Evolutionary conservation across 2,329 filamentous ascomycete species (phyloP).

Genomic region (Leptographium radiaticola): DNA sequence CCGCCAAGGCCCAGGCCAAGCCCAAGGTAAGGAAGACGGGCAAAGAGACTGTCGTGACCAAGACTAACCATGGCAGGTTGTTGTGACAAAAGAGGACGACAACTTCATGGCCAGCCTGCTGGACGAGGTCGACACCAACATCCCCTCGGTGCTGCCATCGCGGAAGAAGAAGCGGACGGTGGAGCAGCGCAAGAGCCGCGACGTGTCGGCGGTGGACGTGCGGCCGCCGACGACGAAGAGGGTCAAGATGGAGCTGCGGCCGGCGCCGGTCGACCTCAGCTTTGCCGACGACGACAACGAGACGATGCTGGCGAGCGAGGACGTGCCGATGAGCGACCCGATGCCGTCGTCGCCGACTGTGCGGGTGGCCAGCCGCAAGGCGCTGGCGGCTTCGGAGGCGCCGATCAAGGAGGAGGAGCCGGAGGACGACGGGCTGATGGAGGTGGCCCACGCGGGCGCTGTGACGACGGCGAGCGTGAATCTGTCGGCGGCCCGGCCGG

Average conservation of each 20-base stretch:
- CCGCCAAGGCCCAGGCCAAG: conserved; percentile 54
- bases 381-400: conserved; percentile 15
- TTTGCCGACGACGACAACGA: conserved; percentile 39
- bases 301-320: conserved; percentile 17
- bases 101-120: conserved; percentile 77
- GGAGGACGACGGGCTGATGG: conserved; percentile 69
- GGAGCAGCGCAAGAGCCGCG: conserved; percentile 60
- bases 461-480: conserved; percentile 65
- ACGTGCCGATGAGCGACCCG: conserved; percentile 69
- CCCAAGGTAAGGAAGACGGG: conserved; percentile 49
- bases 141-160: conserved; percentile 39
- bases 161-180: conserved; percentile 57
- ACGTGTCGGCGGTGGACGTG: conserved; percentile 57
- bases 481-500: conserved; percentile 65
- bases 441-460: conserved; percentile 65
- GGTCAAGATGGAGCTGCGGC: conserved; percentile 37
- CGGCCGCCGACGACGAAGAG: conserved; percentile 44
- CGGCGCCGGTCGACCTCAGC: conserved; percentile 36
- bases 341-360: conserved; percentile 76
- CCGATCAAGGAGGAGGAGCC: conserved; percentile 29
- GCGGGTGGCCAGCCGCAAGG: conserved; percentile 64
- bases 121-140: conserved; percentile 74
- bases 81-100: conserved; percentile 75
- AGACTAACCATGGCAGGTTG: conserved; percentile 35
- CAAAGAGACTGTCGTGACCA: background rate